Evolutionary conservation across 768 basidiomycete species (phyloP).

Genomic region (Scleroderma bovista): DNA sequence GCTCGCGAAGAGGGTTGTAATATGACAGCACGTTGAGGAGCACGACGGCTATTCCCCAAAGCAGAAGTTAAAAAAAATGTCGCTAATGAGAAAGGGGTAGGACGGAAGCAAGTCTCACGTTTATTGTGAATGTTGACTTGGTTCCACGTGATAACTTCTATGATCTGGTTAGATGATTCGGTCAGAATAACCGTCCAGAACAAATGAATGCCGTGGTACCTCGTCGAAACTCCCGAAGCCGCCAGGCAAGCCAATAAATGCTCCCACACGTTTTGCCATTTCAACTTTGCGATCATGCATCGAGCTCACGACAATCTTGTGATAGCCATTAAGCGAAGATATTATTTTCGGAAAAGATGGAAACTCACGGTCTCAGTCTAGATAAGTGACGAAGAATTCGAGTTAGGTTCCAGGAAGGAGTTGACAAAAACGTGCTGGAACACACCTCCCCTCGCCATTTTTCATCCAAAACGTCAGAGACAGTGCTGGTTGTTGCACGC

Average conservation of each 20-base stretch:
- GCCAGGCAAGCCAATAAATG: constrained; percentile 87
- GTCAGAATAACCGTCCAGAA: constrained; percentile 8
- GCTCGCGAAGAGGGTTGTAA: constrained; percentile 72
- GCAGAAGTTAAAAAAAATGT: neutral
- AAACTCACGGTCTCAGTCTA: constrained; percentile 31
- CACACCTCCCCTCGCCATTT: constrained; percentile 31
- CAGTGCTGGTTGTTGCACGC: constrained; percentile 11
- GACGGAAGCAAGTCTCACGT: too few relatives aligned
- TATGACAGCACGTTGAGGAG: constrained; percentile 82
- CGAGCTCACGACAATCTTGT: constrained; percentile 64
- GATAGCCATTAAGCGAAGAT: neutral
- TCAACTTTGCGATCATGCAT: constrained; percentile 90
- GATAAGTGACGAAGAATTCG: neutral
- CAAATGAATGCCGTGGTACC: constrained; percentile 27
- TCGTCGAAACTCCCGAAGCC: constrained; percentile 97
- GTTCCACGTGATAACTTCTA: constrained; percentile 94
- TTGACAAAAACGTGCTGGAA: neutral
- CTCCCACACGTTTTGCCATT: constrained; percentile 78
- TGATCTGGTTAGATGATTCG: constrained; percentile 38
- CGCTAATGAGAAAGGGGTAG: neutral
- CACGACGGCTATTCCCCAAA: constrained; percentile 60
- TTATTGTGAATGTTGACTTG: constrained; percentile 85
- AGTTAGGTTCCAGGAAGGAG: neutral
- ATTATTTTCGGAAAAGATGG: too few relatives aligned
- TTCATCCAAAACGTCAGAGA: constrained; percentile 25